Conservation (phyloP, 106 monocot genomes). For the Gastrodia elata region DNA sequence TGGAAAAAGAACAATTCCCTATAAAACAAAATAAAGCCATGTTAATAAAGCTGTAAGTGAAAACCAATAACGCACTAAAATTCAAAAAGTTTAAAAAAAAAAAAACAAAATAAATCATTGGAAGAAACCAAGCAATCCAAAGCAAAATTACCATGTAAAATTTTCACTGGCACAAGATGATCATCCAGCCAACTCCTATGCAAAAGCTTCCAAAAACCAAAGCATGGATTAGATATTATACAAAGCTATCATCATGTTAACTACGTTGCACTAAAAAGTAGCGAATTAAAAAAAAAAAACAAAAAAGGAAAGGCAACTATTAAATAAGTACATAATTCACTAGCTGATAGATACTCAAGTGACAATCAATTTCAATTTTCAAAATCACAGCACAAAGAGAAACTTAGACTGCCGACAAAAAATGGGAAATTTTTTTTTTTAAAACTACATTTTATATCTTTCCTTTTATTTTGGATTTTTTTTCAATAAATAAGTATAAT, state of each 20-base stretch:
- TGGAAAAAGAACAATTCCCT: slow-evolving; percentile 5
- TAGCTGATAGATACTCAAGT: background rate
- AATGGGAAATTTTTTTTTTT: background rate
- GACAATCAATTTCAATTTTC: background rate
- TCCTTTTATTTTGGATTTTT: background rate
- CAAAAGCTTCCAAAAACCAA: slow-evolving; percentile 11
- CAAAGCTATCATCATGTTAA: background rate
- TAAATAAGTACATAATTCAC: background rate
- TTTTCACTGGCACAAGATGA: background rate
- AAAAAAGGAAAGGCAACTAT: background rate
- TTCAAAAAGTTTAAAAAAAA: background rate
- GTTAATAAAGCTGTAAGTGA: background rate
- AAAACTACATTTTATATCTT: background rate
- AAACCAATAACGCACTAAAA: background rate
- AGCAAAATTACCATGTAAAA: slow-evolving; percentile 6
- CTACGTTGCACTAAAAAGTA: background rate
- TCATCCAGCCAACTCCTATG: slow-evolving; percentile 9
- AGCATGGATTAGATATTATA: slow-evolving; percentile 5
- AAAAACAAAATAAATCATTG: background rate
- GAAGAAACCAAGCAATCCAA: background rate
- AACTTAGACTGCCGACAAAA: background rate
- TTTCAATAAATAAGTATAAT: background rate
- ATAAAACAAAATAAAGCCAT: background rate
- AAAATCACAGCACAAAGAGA: background rate
- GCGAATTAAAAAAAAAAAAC: background rate